Conservation (phyloP, 148 eudicot species). For the Polygonum maritimum region DNA sequence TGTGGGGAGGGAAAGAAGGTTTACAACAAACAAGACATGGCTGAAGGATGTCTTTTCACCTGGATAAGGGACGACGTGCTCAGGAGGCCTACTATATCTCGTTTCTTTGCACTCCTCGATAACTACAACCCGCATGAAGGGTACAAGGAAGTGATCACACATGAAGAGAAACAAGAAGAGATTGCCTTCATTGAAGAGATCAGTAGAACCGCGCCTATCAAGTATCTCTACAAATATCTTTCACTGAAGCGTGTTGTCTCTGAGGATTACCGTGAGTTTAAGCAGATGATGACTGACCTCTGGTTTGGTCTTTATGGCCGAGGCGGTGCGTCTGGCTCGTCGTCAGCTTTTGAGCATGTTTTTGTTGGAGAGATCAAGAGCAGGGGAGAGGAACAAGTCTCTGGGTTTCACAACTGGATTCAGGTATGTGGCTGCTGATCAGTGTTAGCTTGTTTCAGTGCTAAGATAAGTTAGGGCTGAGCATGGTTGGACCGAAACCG, state of each 20-base stretch:
- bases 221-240: conserved; percentile 79
- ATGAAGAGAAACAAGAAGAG: conserved; percentile 81
- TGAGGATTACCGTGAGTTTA: conserved; percentile 53
- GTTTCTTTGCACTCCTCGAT: conserved; percentile 81
- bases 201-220: conserved; percentile 90
- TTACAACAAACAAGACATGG: conserved; percentile 67
- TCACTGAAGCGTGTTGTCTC: conserved; percentile 35
- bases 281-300: conserved; percentile 49
- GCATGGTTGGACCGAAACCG: no score
- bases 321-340: conserved; percentile 64
- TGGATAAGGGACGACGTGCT: conserved; percentile 62
- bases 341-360: conserved; percentile 97
- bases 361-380: conserved; percentile 96
- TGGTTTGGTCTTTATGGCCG: conserved; percentile 94
- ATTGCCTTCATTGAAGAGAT: conserved; percentile 89
- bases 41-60: conserved; percentile 63
- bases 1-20: conserved; percentile 91
- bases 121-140: conserved; percentile 92
- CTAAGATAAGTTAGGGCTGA: not conserved
- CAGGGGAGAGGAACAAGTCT: conserved; percentile 63
- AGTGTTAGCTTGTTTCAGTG: not conserved
- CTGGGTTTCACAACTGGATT: conserved; percentile 98
- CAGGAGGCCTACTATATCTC: conserved; percentile 64
- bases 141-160: conserved; percentile 60
- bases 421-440: conserved; percentile 40